Conservation (phyloP, 176 grass and related monocot genomes). For the Triticum urartu region DNA sequence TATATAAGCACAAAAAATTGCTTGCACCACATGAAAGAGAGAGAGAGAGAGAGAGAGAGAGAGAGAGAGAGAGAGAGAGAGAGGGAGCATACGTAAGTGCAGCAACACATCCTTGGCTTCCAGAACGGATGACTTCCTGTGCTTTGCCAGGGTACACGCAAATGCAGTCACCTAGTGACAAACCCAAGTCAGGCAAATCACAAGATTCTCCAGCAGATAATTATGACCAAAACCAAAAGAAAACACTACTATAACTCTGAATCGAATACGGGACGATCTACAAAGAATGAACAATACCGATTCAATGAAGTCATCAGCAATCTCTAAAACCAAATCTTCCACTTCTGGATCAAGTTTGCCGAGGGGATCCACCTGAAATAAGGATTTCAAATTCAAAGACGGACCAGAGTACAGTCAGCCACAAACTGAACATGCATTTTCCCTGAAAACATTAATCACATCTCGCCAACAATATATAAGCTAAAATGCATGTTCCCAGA, state of each 20-base stretch:
- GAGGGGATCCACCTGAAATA: conserved; percentile 77
- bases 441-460: conserved; percentile 21
- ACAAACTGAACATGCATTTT: not conserved
- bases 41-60: not conserved
- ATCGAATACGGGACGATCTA: conserved; percentile 7
- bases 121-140: conserved; percentile 80
- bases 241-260: conserved; percentile 16
- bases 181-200: conserved; percentile 26
- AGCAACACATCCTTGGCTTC: conserved; percentile 89
- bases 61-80: not conserved
- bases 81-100: conserved; percentile 62
- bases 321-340: conserved; percentile 82
- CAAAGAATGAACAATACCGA: conserved; percentile 54
- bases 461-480: not conserved
- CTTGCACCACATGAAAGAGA: not conserved
- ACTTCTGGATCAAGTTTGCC: conserved; percentile 69
- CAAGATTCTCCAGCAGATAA: conserved; percentile 5
- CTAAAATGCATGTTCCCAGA: conserved; percentile 1
- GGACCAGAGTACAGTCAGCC: not conserved
- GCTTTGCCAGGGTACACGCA: conserved; percentile 84
- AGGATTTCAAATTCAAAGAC: conserved; percentile 7
- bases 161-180: conserved; percentile 75
- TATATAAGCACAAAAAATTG: conserved; percentile 9
- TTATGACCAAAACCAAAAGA: conserved; percentile 5
- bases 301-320: conserved; percentile 89